These are phyloP conservation scores for Elongisporangium anandrum DNA, from an alignment of 352 stramenopile genomes.

Conservation along the genomic window DNA sequence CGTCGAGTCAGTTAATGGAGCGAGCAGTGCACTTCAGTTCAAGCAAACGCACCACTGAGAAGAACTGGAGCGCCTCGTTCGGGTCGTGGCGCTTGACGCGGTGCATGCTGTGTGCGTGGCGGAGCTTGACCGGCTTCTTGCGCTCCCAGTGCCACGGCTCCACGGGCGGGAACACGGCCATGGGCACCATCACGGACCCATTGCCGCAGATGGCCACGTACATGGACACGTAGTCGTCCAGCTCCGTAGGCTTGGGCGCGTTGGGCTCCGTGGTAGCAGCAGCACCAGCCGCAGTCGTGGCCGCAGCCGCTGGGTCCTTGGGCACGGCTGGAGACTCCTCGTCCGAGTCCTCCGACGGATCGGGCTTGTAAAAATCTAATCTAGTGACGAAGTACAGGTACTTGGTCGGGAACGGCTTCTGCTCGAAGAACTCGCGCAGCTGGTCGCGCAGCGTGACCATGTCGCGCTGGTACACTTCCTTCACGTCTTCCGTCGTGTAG, in stretches of 20 bases:
- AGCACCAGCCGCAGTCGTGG: slow-evolving; percentile 4
- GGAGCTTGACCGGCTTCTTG: slow-evolving; percentile 81
- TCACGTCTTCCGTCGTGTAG: slow-evolving; percentile 63
- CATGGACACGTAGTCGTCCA: slow-evolving; percentile 72
- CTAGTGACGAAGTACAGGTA: slow-evolving; percentile 85
- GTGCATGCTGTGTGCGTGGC: slow-evolving; percentile 78
- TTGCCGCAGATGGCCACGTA: slow-evolving; percentile 86
- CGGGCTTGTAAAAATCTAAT: slow-evolving; percentile 71
- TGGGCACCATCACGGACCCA: slow-evolving; percentile 81
- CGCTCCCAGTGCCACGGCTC: slow-evolving; percentile 83
- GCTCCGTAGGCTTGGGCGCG: slow-evolving; percentile 4
- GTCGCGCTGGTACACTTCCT: slow-evolving; percentile 62
- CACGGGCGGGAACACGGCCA: slow-evolving; percentile 78
- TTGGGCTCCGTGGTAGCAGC: slow-evolving; percentile 10
- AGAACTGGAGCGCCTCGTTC: slow-evolving; percentile 77
- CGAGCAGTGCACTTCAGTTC: background rate
- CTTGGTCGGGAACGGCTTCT: slow-evolving; percentile 79
- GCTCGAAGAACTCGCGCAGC: slow-evolving; percentile 74
- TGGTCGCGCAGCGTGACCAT: slow-evolving; percentile 60
- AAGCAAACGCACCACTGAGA: slow-evolving; percentile 46
- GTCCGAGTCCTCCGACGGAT: slow-evolving; percentile 31
- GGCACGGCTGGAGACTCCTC: slow-evolving; percentile 12
- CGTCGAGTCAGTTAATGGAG: background rate
- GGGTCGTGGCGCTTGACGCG: slow-evolving; percentile 66
- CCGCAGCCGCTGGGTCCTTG: slow-evolving; percentile 8